phyloP scores from a whole-genome alignment of 139 green algal species.

The Chlorella sp. region DNA sequence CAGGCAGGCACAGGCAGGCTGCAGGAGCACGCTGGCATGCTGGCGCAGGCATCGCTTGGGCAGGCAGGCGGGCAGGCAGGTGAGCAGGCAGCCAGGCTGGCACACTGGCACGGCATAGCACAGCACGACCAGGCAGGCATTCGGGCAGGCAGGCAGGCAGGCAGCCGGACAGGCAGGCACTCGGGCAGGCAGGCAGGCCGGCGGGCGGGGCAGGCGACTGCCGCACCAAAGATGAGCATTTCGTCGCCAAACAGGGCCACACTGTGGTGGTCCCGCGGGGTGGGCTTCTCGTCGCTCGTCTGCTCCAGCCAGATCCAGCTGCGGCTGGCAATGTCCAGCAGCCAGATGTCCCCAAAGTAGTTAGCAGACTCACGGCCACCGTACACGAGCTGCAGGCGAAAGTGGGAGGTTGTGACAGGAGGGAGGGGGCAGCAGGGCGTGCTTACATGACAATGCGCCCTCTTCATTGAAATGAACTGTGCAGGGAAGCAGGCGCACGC shows the following conservation, averaged over 20 bases:
- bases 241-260: background rate
- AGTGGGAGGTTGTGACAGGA: no score
- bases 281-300: background rate
- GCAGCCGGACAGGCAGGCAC: no score
- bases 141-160: no score
- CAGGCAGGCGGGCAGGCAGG: no score
- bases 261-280: background rate
- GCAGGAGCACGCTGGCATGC: no score
- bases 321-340: background rate
- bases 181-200: background rate
- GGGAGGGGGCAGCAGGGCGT: background rate
- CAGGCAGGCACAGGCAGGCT: no score
- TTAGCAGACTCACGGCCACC: background rate
- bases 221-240: background rate
- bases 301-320: background rate
- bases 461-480: no score
- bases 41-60: no score
- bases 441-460: background rate
- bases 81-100: no score
- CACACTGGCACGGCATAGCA: no score
- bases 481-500: background rate
- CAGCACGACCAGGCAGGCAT: no score
- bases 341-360: constrained; percentile 4
- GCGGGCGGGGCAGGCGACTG: background rate
- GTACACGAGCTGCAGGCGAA: constrained; percentile 9